Conservation (phyloP, 1,139 yeast species). For the Yamadazyma sp. region DNA sequence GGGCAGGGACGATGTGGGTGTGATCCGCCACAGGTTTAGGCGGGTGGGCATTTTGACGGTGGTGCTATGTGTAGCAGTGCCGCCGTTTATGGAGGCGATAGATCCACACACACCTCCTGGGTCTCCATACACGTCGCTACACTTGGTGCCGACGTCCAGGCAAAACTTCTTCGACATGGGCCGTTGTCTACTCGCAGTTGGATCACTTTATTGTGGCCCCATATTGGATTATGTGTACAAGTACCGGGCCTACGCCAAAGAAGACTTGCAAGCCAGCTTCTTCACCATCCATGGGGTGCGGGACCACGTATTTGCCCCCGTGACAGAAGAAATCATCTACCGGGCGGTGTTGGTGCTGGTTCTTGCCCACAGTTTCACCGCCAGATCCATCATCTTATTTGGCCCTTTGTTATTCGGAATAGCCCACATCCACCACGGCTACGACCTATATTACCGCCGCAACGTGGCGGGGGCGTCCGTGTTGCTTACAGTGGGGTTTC, state of each 20-base stretch:
- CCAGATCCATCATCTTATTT: conserved; percentile 28
- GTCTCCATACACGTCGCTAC: background rate
- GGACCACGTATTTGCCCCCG: conserved; percentile 75
- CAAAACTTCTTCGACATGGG: background rate
- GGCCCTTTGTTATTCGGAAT: conserved; percentile 81
- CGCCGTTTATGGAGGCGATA: conserved; percentile 11
- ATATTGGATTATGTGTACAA: conserved; percentile 38
- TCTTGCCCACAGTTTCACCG: conserved; percentile 22
- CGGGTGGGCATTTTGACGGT: conserved; percentile 37
- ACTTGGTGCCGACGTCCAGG: background rate
- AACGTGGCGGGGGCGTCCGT: conserved; percentile 6
- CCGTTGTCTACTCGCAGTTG: conserved; percentile 23
- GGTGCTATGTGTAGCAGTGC: conserved; percentile 27
- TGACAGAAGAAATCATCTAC: conserved; percentile 84
- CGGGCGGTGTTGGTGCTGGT: conserved; percentile 59
- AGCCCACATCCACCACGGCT: conserved; percentile 91
- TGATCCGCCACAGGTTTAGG: conserved; percentile 34
- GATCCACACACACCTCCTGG: background rate
- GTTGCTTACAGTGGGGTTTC: conserved; percentile 35
- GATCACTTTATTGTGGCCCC: conserved; percentile 59
- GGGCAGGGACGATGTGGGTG: conserved; percentile 48
- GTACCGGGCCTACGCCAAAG: background rate
- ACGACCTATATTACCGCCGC: conserved; percentile 34
- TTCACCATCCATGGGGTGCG: conserved; percentile 53
- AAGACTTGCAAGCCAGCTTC: conserved; percentile 25